Base-by-base conservation (phyloP, 306 rosid species). In the Quercus gilva region DNA sequence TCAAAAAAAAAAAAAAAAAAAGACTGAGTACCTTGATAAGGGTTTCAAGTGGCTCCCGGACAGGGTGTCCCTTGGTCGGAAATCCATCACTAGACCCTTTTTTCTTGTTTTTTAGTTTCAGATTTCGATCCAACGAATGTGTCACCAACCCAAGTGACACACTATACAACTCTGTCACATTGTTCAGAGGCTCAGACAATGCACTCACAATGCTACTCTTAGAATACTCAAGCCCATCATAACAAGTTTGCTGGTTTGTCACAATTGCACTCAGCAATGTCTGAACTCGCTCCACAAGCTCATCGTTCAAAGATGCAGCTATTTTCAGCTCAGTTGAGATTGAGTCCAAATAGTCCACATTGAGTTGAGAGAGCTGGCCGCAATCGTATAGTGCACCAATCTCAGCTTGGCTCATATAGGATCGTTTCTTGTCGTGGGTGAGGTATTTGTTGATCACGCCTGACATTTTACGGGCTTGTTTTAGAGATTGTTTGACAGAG, bases 201-300 rank as follows among this genome's bases (percentile, higher is more conserved):
- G 79, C 85, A 6, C 64, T 29, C 20, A 76, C 87, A 14, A 91
- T 59, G 43, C 63, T 72, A 74, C 94, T 89, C 71, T 85, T 80
- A 1, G 86, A 73, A 74, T 20, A 81, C 60, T 74, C 84, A 33
- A 94, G 82, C 51, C 92, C 97, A 4, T 94, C 98, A 64, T 76
- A 73, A 68, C 98, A 94, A 1, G 97, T 94, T 77, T 90, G 89
- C 10, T 92, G 97, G 71, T 94, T 94, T 1, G 97, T 94, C 19
- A 91, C 90, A n/a, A 90, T 86, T 4, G 93, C 97, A 45, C 97
- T 91, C 20, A 91, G 80, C 71, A 84, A 72, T 2, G 94, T 87
- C 76, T 84, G 85, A 0, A 90, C 75, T 3, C 72, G 78, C 28
- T 89, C 90, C 12, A 87, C 91, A 45, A 89, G 55, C 69, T 78